phyloP scores from a whole-genome alignment of 345 rosid genomes.

The Rubroshorea leprosula region DNA sequence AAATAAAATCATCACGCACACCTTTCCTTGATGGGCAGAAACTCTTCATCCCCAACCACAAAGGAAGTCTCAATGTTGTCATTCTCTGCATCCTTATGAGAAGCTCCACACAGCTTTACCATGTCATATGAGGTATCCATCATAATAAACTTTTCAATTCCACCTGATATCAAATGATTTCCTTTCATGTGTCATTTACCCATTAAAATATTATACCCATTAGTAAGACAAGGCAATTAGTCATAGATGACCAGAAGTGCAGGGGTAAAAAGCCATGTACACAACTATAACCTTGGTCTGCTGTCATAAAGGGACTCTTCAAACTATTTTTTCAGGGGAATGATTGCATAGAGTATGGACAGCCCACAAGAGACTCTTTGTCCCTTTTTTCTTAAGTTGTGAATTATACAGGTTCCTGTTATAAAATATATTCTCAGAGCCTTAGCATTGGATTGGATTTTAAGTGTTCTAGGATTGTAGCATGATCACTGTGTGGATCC shows the following conservation, averaged over 20 bases:
- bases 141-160: constrained; percentile 77
- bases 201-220: not conserved
- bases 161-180: constrained; percentile 41
- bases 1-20: constrained; percentile 14
- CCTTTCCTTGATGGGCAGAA: constrained; percentile 85
- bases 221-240: no score
- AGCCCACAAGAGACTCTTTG: not conserved
- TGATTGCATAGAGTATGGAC: no score
- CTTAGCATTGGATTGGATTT: not conserved
- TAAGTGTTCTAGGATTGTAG: no score
- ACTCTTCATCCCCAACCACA: constrained; percentile 91
- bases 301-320: no score
- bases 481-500: no score
- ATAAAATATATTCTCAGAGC: not conserved
- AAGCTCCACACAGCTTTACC: constrained; percentile 62
- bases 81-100: constrained; percentile 26
- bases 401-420: not conserved
- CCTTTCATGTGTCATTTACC: not conserved
- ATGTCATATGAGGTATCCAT: constrained; percentile 90
- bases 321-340: no score
- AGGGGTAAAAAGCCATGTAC: no score
- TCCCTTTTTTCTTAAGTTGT: not conserved
- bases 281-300: no score
- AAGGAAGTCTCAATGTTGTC: constrained; percentile 51
- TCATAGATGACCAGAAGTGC: no score